Conservation (phyloP, 345 rosid species). For the Capsella bursapastoris region DNA sequence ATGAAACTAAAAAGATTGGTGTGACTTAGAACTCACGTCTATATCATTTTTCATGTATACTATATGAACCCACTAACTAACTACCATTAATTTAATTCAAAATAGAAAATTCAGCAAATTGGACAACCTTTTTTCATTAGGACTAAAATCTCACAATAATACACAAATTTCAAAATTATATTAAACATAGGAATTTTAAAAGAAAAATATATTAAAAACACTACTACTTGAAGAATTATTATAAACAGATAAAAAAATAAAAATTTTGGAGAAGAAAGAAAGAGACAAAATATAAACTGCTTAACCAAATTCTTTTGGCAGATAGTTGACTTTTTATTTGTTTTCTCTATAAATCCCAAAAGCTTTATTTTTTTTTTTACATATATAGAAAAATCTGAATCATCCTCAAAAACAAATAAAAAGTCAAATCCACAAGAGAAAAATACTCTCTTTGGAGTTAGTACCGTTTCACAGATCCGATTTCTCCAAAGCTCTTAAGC, state of each 20-base stretch:
- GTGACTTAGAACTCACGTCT: constrained; percentile 42
- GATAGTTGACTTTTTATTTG: constrained; percentile 49
- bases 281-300: constrained; percentile 42
- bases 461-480: constrained; percentile 41
- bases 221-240: too few relatives aligned
- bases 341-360: constrained; percentile 13
- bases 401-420: constrained; percentile 15
- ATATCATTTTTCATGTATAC: constrained; percentile 38
- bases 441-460: constrained; percentile 32
- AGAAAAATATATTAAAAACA: background rate
- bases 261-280: constrained; percentile 11
- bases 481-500: constrained; percentile 39
- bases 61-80: constrained; percentile 34
- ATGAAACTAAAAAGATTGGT: constrained; percentile 31
- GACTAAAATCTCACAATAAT: background rate
- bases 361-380: background rate
- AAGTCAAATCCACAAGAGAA: constrained; percentile 44
- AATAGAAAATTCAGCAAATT: background rate
- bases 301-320: constrained; percentile 35
- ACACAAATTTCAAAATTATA: background rate
- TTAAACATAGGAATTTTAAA: background rate
- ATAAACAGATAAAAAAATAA: background rate
- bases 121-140: background rate
- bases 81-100: background rate
- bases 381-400: constrained; percentile 16